Evolutionary conservation across 345 rosid species (phyloP).

Genomic region (Citrus inodora): DNA sequence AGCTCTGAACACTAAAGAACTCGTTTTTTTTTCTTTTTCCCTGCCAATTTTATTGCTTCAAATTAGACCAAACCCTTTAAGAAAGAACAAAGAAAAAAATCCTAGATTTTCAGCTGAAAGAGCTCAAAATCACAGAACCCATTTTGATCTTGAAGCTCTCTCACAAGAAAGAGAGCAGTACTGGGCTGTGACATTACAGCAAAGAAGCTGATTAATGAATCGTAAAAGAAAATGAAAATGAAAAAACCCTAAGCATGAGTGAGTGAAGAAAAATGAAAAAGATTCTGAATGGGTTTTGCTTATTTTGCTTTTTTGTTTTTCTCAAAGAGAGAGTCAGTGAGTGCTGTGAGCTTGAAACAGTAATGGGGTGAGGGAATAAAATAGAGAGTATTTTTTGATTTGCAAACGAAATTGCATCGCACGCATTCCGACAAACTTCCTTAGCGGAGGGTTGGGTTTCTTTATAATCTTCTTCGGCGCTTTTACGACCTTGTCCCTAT

Average conservation of each 20-base stretch:
- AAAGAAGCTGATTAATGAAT: background rate
- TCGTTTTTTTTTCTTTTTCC: conserved; percentile 3
- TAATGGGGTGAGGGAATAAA: conserved; percentile 16
- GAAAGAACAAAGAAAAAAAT: no score
- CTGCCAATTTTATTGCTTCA: no score
- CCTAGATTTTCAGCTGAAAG: background rate
- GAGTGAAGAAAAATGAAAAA: conserved; percentile 7
- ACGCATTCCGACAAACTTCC: conserved; percentile 78
- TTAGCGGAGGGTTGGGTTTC: conserved; percentile 18
- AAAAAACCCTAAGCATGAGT: conserved; percentile 36
- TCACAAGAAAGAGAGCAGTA: conserved; percentile 43
- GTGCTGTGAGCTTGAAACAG: conserved; percentile 49
- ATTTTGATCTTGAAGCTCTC: conserved; percentile 27
- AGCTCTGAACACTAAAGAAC: background rate
- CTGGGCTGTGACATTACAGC: conserved; percentile 29
- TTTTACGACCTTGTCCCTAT: conserved; percentile 57
- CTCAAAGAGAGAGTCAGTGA: conserved; percentile 11
- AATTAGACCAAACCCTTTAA: background rate
- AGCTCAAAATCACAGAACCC: conserved; percentile 6
- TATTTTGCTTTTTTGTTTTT: background rate
- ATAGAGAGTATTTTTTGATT: conserved; percentile 1
- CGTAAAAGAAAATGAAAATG: conserved; percentile 13
- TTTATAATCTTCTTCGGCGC: conserved; percentile 15
- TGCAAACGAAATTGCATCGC: conserved; percentile 36
- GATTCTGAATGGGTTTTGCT: background rate